These are phyloP conservation scores for Peronosclerospora sorghi DNA, from an alignment of 352 stramenopile genomes.

Conservation along the genomic window DNA sequence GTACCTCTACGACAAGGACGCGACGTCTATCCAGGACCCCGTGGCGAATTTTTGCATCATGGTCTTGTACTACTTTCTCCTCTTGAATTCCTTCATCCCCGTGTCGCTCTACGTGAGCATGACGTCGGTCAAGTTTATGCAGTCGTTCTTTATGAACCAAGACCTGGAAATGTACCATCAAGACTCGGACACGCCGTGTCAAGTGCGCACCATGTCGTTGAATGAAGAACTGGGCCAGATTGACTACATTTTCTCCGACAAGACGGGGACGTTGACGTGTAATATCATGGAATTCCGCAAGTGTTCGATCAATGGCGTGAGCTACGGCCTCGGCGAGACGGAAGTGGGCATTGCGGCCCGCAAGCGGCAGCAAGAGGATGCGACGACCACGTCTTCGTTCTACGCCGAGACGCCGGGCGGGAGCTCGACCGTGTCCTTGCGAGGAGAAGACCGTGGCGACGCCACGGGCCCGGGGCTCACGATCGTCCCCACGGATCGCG, in stretches of 20 bases:
- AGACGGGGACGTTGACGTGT: slow-evolving; percentile 92
- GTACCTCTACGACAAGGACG: slow-evolving; percentile 52
- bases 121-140: slow-evolving; percentile 89
- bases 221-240: slow-evolving; percentile 92
- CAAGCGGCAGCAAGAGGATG: slow-evolving; percentile 46
- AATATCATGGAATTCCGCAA: slow-evolving; percentile 97
- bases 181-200: slow-evolving; percentile 87
- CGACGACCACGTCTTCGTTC: slow-evolving; percentile 16
- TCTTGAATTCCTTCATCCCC: slow-evolving; percentile 91
- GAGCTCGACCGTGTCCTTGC: slow-evolving; percentile 17
- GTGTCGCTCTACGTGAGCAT: slow-evolving; percentile 93
- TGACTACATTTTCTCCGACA: slow-evolving; percentile 90
- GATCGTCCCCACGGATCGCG: slow-evolving; percentile 31
- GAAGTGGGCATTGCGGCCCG: slow-evolving; percentile 72
- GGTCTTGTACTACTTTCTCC: slow-evolving; percentile 89
- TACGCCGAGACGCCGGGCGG: slow-evolving; percentile 18
- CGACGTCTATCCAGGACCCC: slow-evolving; percentile 39
- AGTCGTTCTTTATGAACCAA: slow-evolving; percentile 87
- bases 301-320: slow-evolving; percentile 89
- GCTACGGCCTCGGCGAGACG: slow-evolving; percentile 86
- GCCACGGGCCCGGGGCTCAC: slow-evolving; percentile 5
- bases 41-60: slow-evolving; percentile 83
- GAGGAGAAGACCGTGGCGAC: slow-evolving; percentile 25
- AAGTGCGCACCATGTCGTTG: slow-evolving; percentile 87
- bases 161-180: slow-evolving; percentile 90